Evolutionary conservation across 2,329 filamentous ascomycete species (phyloP), one percentile per base, ranked within the genome.

Genomic region (Phaeosphaeriaceae sp.): DNA sequence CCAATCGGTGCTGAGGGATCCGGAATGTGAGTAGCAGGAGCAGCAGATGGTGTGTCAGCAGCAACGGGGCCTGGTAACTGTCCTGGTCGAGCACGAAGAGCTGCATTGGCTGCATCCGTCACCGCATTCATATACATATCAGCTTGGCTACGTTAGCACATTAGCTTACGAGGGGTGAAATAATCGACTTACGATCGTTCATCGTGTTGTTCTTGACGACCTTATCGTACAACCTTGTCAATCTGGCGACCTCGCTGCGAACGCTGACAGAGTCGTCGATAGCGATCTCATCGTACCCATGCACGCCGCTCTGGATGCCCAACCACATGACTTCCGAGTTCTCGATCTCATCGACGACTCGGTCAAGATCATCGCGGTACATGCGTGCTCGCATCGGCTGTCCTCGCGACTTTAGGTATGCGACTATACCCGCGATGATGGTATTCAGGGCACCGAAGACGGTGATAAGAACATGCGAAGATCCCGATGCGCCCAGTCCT

Each of bases 251-350:
- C 48, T 68, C 66, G 51, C 64, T 66, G 23, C 66, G 55, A 15
- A 81, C 79, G n/a, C 77, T 81, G 30, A 82, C 79, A 5, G 66
- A 61, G 23, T 79, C 77, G 32, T 81, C 80, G 2, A 77, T 80
- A 52, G 81, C 79, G 44, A 82, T 80, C 42, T 80, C 80, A 56
- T 80, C 78, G 62, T 82, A 82, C 11, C 80, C 80, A 55, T 82
- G 79, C 11, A 78, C 71, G 2, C 72, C 72, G n/a, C 72, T 72
- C 32, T 72, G 72, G 32, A 82, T 82, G 17, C 80, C 80, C 28
- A 78, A 65, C 80, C 80, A 79, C 77, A 80, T 80, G 19, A 75
- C 69, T 15, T 77, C 77, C 2, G 72, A 76, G 47, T 78, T 79
- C 60, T 80, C 77, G 55, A 79, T 79, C 68, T 80, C 78, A 46